Base-by-base conservation (phyloP, 257 asterid species). In the Solanum commersonii region DNA sequence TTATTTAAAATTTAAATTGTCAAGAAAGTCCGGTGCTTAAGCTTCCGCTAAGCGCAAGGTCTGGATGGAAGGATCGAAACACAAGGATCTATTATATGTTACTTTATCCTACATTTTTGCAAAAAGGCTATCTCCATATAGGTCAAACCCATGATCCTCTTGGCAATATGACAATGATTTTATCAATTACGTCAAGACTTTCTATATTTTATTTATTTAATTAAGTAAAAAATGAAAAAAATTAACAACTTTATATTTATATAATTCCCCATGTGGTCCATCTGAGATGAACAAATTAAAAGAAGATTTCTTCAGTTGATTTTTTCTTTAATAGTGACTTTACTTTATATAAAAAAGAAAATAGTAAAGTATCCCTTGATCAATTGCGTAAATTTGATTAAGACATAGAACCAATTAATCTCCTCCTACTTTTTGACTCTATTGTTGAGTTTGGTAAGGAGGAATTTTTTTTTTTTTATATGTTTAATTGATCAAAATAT, bases 1-100 rank as follows among this genome's bases (percentile, higher is more conserved):
- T 56, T 56, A 6, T 18, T 56, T 18, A 2, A 18, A 18, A 56
- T 18, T 56, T 56, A 56, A 56, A 18, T 20, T 56, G n/a, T 20
- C 3, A 56, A 56, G 65, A 56, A 56, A 56, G 11, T 56, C 1
- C 1, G 13, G 2, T 0, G 67, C 67, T 8, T 56, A 56, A 56
- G 10, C 25, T 2, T 8, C 0, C 4, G 10, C 65, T 59, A 59
- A 20, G 67, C 25, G 25, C 12, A 18, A 0, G 5, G 25, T 59
- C 0, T 10, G 2, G 2, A 1, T 52, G 10, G 0, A 59, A 59
- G 2, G 27, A 59, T 22, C 5, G 0, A 1, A 59, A 20, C 2
- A 59, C 10, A 16, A 52, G 10, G 4, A 16, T 52, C 23, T 59
- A 59, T 59, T 22, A 20, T 59, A 20, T 59, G 67, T 1, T 1